A percentile compares a stretch with the other conserved stretches of the same genome.
phyloP scores from a whole-genome alignment of 345 rosid species.

The rapeseed (Brassica napus) region DNA sequence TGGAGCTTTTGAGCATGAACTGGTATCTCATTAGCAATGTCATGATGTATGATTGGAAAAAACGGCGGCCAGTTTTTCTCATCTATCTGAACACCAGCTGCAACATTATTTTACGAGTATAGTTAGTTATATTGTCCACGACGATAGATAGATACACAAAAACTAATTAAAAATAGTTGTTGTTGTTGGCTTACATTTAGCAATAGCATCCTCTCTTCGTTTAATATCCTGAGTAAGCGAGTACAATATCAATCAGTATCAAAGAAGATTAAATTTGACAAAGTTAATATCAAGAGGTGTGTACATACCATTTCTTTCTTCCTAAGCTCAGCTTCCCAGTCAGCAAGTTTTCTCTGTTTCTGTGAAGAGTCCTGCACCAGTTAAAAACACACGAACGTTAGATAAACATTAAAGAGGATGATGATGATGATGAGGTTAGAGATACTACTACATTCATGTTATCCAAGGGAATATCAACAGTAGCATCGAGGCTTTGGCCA shows the following conservation, averaged over 20 bases:
- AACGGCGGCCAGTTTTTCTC: constrained; percentile 95
- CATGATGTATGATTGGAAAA: constrained; percentile 96
- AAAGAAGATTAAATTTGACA: background rate
- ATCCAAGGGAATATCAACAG: constrained; percentile 89
- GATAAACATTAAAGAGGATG: background rate
- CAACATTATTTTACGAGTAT: constrained; percentile 19
- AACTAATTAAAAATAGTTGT: background rate
- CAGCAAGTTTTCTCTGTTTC: constrained; percentile 73
- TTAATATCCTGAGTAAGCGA: constrained; percentile 34
- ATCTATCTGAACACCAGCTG: constrained; percentile 77
- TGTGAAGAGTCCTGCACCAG: constrained; percentile 63
- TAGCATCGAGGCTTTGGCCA: constrained; percentile 75
- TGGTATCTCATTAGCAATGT: constrained; percentile 94
- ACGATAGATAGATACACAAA: background rate
- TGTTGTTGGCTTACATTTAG: constrained; percentile 29
- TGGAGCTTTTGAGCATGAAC: constrained; percentile 89
- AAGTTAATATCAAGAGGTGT: background rate
- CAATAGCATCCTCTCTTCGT: constrained; percentile 42
- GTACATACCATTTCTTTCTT: constrained; percentile 67
- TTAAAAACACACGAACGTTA: constrained; percentile 8
- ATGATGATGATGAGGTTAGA: background rate
- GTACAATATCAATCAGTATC: background rate
- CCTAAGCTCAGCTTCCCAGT: constrained; percentile 94
- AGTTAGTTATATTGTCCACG: background rate
- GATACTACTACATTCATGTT: constrained; percentile 60